Evolutionary conservation across 2,329 filamentous ascomycete species (phyloP), one percentile per base, ranked within the genome.

Genomic region (Helotiales sp.): DNA sequence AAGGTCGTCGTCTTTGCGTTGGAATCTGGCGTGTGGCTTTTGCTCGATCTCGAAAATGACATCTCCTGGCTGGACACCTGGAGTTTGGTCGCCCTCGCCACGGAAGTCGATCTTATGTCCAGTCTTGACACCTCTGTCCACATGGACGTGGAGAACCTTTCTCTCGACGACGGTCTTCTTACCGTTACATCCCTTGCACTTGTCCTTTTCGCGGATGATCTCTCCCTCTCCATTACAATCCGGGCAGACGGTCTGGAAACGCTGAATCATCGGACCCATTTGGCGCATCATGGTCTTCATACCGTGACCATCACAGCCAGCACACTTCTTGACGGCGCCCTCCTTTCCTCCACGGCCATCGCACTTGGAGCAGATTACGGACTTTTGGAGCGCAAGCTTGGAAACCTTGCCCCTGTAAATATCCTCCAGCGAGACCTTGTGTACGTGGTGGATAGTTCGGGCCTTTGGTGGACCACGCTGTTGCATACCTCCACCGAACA

Each of bases 211-310:
- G 78, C 93, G 93, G 80, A 99, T 95, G 72, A 91, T 93, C 84
- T 99, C 96, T 69, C 96, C 95, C 81, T 99, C 96, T 71, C 96
- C 96, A 75, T 96, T 95, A 80, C 96, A 99, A 83, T 99, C 96
- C 30, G 94, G 92, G 87, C 96, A 99, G 75, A 97, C 94, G 32
- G 95, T 98, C 86, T 99, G 96, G 89, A 99, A 99, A 66, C 96
- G 93, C 84, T 99, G 96, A 75, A 99, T 98, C 96, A 99, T 99
- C 68, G 96, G 96, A 61, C 96, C 96, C 94, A 99, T 98, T 83
- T 99, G 96, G 79, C 96, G 92, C 96, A 99, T 97, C 95, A 99
- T 98, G 47, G 93, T 97, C 91, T 98, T 98, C 92, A 97, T 97
- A 81, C 96, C 96, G 71, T 91, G 89, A 73, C 96, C 96, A 76